These are phyloP conservation scores for Aquilaria sinensis DNA, from an alignment of 345 rosid species.

Conservation along the genomic window DNA sequence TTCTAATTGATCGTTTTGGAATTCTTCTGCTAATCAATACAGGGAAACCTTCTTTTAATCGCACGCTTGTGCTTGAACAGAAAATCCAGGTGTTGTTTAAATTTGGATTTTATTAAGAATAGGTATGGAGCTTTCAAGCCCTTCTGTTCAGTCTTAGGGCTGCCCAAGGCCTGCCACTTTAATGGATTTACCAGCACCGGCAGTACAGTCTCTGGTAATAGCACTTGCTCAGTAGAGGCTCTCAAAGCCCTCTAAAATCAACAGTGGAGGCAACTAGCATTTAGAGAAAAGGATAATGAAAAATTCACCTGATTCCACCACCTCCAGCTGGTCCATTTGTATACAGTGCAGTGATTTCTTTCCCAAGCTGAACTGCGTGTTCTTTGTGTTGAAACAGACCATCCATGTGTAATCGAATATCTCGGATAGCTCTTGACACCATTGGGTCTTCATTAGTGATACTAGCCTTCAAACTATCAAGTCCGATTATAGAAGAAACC, in stretches of 20 bases:
- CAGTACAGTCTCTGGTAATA: no score
- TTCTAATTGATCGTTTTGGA: no score
- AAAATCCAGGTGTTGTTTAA: no score
- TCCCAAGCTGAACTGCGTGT: constrained; percentile 52
- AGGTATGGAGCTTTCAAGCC: no score
- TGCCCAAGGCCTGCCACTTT: no score
- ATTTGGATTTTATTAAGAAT: no score
- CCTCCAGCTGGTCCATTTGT: constrained; percentile 99
- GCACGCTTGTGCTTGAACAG: no score
- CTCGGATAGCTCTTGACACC: constrained; percentile 28
- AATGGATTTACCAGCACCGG: no score
- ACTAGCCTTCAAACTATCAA: constrained; percentile 77
- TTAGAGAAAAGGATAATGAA: constrained; percentile 8
- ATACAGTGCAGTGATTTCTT: constrained; percentile 76
- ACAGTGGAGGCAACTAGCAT: background rate
- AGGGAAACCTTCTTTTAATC: no score
- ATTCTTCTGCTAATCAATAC: no score
- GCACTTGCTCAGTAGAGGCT: no score
- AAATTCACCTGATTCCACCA: constrained; percentile 80
- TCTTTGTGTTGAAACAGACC: constrained; percentile 68
- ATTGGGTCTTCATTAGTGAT: constrained; percentile 19
- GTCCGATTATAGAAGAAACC: constrained; percentile 70
- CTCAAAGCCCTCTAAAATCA: background rate
- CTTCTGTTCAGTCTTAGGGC: no score
- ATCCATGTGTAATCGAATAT: constrained; percentile 81